phyloP scores from a whole-genome alignment of 2,329 filamentous ascomycete species.

The Tolypocladium guangdongense region DNA sequence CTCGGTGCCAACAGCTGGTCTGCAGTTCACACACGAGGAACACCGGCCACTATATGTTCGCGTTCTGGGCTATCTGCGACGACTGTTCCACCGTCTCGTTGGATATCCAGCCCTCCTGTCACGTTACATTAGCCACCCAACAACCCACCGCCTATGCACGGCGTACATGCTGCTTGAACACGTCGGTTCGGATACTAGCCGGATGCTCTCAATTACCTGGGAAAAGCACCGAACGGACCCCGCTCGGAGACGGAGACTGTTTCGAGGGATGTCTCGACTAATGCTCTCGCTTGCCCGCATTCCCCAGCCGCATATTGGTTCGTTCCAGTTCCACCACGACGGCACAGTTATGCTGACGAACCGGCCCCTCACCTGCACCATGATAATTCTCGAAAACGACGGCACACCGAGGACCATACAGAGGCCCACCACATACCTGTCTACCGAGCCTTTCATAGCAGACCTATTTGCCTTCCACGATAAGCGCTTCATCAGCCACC shows the following conservation, averaged over 20 bases:
- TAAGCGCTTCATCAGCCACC: slow-evolving; percentile 13
- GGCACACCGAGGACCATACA: slow-evolving; percentile 19
- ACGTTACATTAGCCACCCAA: slow-evolving; percentile 4
- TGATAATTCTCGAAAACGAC: slow-evolving; percentile 16
- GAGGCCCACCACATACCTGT: slow-evolving; percentile 17
- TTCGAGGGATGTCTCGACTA: slow-evolving; percentile 8
- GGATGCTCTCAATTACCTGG: slow-evolving; percentile 12
- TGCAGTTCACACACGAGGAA: slow-evolving; percentile 7
- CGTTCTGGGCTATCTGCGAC: background rate
- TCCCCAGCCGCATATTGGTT: slow-evolving; percentile 10
- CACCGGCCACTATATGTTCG: slow-evolving; percentile 1
- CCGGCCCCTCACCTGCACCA: slow-evolving; percentile 7
- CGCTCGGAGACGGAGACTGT: slow-evolving; percentile 5
- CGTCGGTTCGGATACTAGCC: slow-evolving; percentile 8
- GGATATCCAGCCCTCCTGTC: slow-evolving; percentile 6
- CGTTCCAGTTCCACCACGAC: slow-evolving; percentile 9
- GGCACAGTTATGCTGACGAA: slow-evolving; percentile 19
- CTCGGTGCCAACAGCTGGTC: background rate
- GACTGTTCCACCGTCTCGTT: slow-evolving; percentile 3
- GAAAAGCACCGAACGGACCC: slow-evolving; percentile 4
- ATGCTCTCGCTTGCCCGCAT: slow-evolving; percentile 10
- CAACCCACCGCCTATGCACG: slow-evolving; percentile 1
- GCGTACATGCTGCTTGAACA: slow-evolving; percentile 13
- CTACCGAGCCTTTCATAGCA: slow-evolving; percentile 14
- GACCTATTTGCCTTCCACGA: slow-evolving; percentile 17